Percentiles rank a stretch among this genome's conserved stretches.
Evolutionary conservation across 345 rosid genomes (phyloP).

Genomic region (Syzygium grande): DNA sequence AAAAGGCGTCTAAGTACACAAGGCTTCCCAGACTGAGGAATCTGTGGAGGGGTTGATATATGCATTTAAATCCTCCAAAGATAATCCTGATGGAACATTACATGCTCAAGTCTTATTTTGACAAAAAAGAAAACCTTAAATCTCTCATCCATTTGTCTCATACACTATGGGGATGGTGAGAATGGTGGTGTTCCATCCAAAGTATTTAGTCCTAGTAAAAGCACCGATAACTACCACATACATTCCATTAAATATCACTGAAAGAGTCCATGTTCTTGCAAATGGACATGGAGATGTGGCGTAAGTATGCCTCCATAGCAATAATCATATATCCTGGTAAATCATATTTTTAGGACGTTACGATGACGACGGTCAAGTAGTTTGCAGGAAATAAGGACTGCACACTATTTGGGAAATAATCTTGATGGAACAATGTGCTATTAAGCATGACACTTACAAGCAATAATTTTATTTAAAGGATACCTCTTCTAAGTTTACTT

Average conservation of each 20-base stretch:
- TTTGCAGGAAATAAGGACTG: neutral
- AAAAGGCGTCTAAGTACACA: neutral
- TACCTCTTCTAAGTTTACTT: neutral
- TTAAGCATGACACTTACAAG: too few species aligned
- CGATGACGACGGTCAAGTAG: accelerated
- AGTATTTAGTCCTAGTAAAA: neutral
- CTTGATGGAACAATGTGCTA: too few species aligned
- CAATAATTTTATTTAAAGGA: too few species aligned
- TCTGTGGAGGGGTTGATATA: neutral
- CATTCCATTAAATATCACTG: neutral
- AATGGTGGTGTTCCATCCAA: neutral
- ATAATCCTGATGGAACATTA: neutral
- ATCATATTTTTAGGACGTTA: neutral
- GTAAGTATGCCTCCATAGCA: neutral
- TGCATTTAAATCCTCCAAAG: neutral
- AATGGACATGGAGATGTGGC: neutral
- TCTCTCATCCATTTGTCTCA: neutral
- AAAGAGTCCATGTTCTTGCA: neutral
- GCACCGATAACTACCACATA: neutral
- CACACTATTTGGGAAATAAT: too few species aligned
- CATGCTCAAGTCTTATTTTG: neutral
- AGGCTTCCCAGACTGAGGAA: neutral
- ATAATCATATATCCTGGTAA: neutral
- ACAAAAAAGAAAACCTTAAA: neutral
- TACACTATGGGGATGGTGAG: too few species aligned